Base-by-base conservation (phyloP, 2,329 filamentous ascomycete genomes). In the Ophiostoma sp. region DNA sequence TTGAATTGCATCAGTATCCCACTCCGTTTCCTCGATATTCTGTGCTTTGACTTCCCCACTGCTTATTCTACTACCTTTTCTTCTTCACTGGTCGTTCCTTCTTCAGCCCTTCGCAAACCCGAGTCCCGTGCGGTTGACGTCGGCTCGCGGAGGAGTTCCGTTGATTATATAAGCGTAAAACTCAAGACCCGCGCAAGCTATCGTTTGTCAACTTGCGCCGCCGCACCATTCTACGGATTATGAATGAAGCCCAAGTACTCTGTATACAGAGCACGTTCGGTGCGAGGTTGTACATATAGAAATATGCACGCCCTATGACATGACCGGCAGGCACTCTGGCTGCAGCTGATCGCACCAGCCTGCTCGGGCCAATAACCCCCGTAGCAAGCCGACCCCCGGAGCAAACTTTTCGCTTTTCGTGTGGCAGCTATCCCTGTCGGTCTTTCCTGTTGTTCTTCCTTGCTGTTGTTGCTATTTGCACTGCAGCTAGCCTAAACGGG, bases 381-480 rank as follows among this genome's bases (percentile, higher is more conserved):
- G 63, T 44, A 58, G 44, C 64, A 47, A 64, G 67, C 67, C 67
- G 67, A 69, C 67, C 44, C 55, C 55, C 67, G 67, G 67, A 69
- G 67, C 44, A 60, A 40, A 60, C 55, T 40, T 40, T 60, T 60
- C 55, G 55, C 5, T 55, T 5, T 47, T 4, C 27, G 27, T 27
- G 45, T 5, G 45, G n/a, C 49, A 52, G n/a, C 49, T 60, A 40
- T 27, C 55, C 55, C 55, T 60, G 55, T 60, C 45, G 45, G 45
- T 16, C 45, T 47, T n/a, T 16, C 6, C 12, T 47, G 16, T n/a
- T 47, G 45, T 12, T 47, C 45, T 47, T 14, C 1, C 14, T 5
- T 47, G n/a, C 4, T 47, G n/a, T 5, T 8, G 11, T 27, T 12
- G 49, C 27, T 55, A 55, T 27, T 55, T 14, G n/a, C 47, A 55